Evolutionary conservation across 805 yeast species (phyloP), one percentile per base, ranked within the genome.

Genomic region (Jamesozyma lodderae): DNA sequence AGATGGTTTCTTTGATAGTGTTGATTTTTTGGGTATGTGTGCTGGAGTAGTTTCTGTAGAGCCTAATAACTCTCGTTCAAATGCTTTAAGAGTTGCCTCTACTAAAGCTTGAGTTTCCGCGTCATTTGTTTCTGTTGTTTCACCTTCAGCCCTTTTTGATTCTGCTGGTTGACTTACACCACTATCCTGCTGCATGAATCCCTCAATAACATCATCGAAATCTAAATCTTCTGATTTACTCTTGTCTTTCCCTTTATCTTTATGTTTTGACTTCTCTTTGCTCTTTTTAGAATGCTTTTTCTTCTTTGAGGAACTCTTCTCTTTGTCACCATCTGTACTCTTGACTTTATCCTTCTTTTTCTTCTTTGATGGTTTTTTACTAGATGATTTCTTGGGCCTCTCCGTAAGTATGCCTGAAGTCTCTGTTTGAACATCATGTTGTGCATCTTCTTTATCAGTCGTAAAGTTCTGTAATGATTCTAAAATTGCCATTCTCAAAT

Each of bases 91-190:
- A 1, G 64, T 57, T 4, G 57, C 61, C 28, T 57, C 62, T 2
- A 59, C 62, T 16, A 58, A 40, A 1, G 62, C 60, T 29, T 54
- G 57, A 23, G 63, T 53, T 36, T 59, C 63, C 7, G 49, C 51
- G 26, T 57, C 60, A 11, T 48, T 50, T 21, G 27, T 39, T 27
- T 6, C 22, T 17, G 20, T 16, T 21, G 29, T 8, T n/a, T 32
- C 14, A 9, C 7, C 6, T 13, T 3, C 18, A 22, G 7, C 35
- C 4, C 6, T 9, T n/a, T 14, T 4, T 22, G 21, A 10, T 9
- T 15, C n/a, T 3, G 26, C 16, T 30, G 17, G 33, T 19, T 30
- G n/a, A n/a, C n/a, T n/a, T n/a, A n/a, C 33, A 6, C 34, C 41
- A 6, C 45, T 38, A 13, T 44, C 53, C 23, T 47, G 55, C 19